Percentiles rank a stretch among this genome's conserved stretches.
These are phyloP conservation scores for Metarhizium humberi DNA, from an alignment of 2,329 filamentous ascomycete genomes.

Conservation along the genomic window DNA sequence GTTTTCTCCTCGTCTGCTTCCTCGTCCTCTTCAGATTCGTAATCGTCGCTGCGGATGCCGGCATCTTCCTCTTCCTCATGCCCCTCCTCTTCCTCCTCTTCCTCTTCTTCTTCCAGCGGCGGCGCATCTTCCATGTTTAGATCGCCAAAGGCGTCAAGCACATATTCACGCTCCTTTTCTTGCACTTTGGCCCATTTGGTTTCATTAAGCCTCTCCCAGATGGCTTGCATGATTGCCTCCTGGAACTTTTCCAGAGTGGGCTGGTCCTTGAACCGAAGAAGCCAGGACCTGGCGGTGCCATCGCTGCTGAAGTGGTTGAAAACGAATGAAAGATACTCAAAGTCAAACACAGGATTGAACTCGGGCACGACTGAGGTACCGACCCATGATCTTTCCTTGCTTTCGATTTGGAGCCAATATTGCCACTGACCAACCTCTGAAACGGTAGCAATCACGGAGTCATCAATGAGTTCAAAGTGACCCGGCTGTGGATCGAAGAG, in stretches of 20 bases:
- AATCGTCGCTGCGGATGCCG: constrained; percentile 59
- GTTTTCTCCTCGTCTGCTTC: constrained; percentile 63
- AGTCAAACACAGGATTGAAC: constrained; percentile 97
- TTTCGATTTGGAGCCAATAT: constrained; percentile 86
- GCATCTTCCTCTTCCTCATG: constrained; percentile 56
- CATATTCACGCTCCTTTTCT: constrained; percentile 86
- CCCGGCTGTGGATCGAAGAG: constrained; percentile 85
- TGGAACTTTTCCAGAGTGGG: constrained; percentile 77
- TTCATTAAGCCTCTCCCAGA: constrained; percentile 95
- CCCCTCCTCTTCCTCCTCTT: constrained; percentile 49
- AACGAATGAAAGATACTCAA: constrained; percentile 97
- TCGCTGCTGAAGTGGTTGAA: constrained; percentile 94
- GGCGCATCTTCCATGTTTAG: constrained; percentile 76
- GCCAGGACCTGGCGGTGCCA: constrained; percentile 89
- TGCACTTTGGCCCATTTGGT: constrained; percentile 91
- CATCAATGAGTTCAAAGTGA: constrained; percentile 74
- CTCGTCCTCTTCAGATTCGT: constrained; percentile 60
- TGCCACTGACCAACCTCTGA: constrained; percentile 85
- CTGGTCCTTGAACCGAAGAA: constrained; percentile 83
- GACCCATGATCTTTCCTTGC: constrained; percentile 71
- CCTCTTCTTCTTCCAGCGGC: constrained; percentile 37
- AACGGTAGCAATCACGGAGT: constrained; percentile 66
- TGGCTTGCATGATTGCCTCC: constrained; percentile 84
- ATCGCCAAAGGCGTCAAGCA: constrained; percentile 91
- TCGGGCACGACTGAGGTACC: constrained; percentile 79